These are phyloP conservation scores for Cryptosporidium sp. DNA, from an alignment of 169 alveolate species.

Conservation along the genomic window DNA sequence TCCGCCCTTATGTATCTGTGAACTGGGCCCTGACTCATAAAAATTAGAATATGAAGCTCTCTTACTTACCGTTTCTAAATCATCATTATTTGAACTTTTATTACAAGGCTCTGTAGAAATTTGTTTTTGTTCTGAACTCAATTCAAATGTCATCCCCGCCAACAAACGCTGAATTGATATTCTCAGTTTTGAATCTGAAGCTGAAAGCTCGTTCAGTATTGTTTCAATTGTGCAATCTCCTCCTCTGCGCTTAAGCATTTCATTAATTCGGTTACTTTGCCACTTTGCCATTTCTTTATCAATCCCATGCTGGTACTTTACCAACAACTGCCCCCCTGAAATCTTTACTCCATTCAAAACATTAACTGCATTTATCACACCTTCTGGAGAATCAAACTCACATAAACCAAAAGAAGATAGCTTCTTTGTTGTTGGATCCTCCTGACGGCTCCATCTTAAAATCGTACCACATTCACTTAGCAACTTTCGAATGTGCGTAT, in stretches of 20 bases:
- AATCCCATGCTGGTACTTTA: constrained; percentile 70
- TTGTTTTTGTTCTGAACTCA: not conserved
- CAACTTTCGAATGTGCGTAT: constrained; percentile 32
- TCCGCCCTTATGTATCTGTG: not conserved
- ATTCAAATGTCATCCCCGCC: constrained; percentile 23
- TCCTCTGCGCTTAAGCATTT: constrained; percentile 43
- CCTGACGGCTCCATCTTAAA: constrained; percentile 79
- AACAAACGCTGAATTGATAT: constrained; percentile 31
- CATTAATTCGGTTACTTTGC: constrained; percentile 68
- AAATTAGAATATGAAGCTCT: not conserved
- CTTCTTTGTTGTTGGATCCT: constrained; percentile 80
- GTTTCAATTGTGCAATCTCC: constrained; percentile 74
- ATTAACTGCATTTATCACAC: constrained; percentile 78
- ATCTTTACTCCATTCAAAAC: constrained; percentile 77
- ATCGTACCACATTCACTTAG: constrained; percentile 78
- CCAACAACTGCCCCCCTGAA: constrained; percentile 19
- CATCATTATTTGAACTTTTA: not conserved
- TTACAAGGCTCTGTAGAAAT: not conserved
- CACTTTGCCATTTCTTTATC: constrained; percentile 57
- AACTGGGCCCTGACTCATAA: not conserved
- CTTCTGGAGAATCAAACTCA: constrained; percentile 80
- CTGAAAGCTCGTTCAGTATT: constrained; percentile 39
- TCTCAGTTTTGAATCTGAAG: constrained; percentile 25
- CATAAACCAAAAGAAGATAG: constrained; percentile 82
- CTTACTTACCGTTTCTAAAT: not conserved